Conservation (phyloP, 176 grass and related monocot genomes). For the Hsuehochloa calcarea region DNA sequence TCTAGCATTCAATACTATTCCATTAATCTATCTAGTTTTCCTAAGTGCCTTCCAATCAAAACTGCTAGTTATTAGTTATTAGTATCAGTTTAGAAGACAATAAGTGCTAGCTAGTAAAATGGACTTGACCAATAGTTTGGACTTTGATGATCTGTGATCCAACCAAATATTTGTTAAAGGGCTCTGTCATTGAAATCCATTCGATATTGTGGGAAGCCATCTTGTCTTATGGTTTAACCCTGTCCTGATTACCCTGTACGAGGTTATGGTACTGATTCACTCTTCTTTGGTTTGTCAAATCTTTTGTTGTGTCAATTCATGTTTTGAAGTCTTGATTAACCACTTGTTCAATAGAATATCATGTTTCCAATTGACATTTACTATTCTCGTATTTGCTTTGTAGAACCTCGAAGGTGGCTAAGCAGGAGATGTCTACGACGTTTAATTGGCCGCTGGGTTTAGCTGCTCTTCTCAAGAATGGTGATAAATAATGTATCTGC, state of each 20-base stretch:
- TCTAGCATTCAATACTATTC: too few relatives aligned
- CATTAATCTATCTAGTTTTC: too few relatives aligned
- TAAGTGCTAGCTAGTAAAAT: neutral
- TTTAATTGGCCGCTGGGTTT: slow-evolving; percentile 74
- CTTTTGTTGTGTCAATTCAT: neutral
- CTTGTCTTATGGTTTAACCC: neutral
- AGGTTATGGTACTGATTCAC: neutral
- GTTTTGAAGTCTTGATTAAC: too few relatives aligned
- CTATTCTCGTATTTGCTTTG: slow-evolving; percentile 3
- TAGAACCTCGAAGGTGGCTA: slow-evolving; percentile 59
- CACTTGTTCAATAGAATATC: too few relatives aligned
- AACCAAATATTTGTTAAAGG: neutral
- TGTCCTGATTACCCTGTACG: neutral
- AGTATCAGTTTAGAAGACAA: neutral
- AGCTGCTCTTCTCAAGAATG: slow-evolving; percentile 67
- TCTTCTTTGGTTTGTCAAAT: neutral
- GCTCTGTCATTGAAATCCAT: neutral
- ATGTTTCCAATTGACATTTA: too few relatives aligned
- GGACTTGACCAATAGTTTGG: neutral
- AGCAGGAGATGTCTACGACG: slow-evolving; percentile 42
- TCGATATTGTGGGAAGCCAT: neutral
- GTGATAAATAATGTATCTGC: slow-evolving; percentile 32
- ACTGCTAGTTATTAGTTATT: neutral
- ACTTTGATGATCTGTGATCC: neutral
- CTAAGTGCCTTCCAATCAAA: too few relatives aligned